phyloP scores from a whole-genome alignment of 768 basidiomycete species.

The Cystobasidium tubakii region DNA sequence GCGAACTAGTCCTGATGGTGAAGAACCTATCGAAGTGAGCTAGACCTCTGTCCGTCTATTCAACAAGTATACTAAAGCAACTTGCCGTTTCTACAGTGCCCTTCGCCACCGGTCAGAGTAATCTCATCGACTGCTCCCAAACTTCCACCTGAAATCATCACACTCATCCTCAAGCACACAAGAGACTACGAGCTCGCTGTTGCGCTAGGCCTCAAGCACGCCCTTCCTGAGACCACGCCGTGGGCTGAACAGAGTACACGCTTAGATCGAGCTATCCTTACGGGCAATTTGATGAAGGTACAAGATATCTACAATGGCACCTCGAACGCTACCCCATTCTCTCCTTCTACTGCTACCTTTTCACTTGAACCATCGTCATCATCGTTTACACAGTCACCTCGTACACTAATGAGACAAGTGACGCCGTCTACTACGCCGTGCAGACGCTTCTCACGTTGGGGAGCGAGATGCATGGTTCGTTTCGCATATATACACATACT shows the following conservation, averaged over 20 bases:
- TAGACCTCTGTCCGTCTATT: neutral
- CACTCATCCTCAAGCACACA: constrained; percentile 35
- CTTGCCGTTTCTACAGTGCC: constrained; percentile 5
- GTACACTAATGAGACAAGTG: neutral
- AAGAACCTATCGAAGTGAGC: constrained; percentile 33
- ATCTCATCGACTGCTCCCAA: constrained; percentile 35
- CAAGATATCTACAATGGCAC: constrained; percentile 27
- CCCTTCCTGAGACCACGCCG: constrained; percentile 60
- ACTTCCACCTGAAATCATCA: constrained; percentile 42
- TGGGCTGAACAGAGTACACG: constrained; percentile 63
- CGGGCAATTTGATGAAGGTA: constrained; percentile 12
- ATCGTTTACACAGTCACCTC: constrained; percentile 45
- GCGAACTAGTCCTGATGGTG: constrained; percentile 22
- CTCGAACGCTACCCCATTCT: neutral
- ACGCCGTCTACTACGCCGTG: constrained; percentile 56
- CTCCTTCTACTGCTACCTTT: constrained; percentile 44
- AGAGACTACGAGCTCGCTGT: constrained; percentile 73
- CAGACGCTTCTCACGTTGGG: constrained; percentile 63
- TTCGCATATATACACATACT: constrained; percentile 64
- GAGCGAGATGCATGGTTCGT: constrained; percentile 62
- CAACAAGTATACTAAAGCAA: no score
- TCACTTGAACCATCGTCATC: constrained; percentile 58
- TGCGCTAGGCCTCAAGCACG: constrained; percentile 68
- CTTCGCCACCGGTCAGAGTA: constrained; percentile 8
- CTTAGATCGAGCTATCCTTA: constrained; percentile 67